These are phyloP conservation scores for Thielaviopsis punctulata DNA, from an alignment of 2,329 filamentous ascomycete genomes.

Conservation along the genomic window DNA sequence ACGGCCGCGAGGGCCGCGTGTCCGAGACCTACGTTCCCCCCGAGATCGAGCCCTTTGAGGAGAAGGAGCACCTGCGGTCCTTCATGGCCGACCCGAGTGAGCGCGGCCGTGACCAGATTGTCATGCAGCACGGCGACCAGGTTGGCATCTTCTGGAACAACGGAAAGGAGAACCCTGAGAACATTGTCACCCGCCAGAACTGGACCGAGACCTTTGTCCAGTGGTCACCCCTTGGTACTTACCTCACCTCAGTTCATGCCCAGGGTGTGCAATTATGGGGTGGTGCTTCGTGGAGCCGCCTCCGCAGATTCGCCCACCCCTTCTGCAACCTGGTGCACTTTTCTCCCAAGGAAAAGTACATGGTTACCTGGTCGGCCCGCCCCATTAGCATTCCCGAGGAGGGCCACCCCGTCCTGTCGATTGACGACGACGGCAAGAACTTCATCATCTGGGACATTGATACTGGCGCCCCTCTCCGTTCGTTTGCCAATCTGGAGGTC, in stretches of 20 bases:
- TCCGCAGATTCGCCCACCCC: slow-evolving; percentile 86
- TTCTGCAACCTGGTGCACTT: slow-evolving; percentile 94
- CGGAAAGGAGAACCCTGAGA: slow-evolving; percentile 78
- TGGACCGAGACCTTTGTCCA: slow-evolving; percentile 98
- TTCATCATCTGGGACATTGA: slow-evolving; percentile 97
- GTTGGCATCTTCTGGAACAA: slow-evolving; percentile 98
- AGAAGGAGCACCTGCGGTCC: slow-evolving; percentile 85
- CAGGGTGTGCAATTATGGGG: slow-evolving; percentile 98
- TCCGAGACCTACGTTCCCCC: slow-evolving; percentile 81
- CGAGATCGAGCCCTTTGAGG: slow-evolving; percentile 72
- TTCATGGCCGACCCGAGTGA: slow-evolving; percentile 69
- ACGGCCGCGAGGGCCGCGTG: slow-evolving; percentile 80
- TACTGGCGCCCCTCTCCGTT: slow-evolving; percentile 75
- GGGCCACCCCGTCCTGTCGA: slow-evolving; percentile 63
- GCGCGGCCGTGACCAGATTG: slow-evolving; percentile 85
- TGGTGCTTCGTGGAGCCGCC: slow-evolving; percentile 71
- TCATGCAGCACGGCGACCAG: slow-evolving; percentile 79
- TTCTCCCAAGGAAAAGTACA: slow-evolving; percentile 79
- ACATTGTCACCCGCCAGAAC: slow-evolving; percentile 76
- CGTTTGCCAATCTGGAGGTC: slow-evolving; percentile 79
- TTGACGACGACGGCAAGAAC: slow-evolving; percentile 97
- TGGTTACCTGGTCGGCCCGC: slow-evolving; percentile 92
- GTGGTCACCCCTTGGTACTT: slow-evolving; percentile 93
- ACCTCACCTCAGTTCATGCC: slow-evolving; percentile 81
- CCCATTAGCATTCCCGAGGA: slow-evolving; percentile 84